A percentile compares a stretch with the other conserved stretches of the same genome.
phyloP scores from a whole-genome alignment of 305 asterid species.

The Solanum aculeatissimum region DNA sequence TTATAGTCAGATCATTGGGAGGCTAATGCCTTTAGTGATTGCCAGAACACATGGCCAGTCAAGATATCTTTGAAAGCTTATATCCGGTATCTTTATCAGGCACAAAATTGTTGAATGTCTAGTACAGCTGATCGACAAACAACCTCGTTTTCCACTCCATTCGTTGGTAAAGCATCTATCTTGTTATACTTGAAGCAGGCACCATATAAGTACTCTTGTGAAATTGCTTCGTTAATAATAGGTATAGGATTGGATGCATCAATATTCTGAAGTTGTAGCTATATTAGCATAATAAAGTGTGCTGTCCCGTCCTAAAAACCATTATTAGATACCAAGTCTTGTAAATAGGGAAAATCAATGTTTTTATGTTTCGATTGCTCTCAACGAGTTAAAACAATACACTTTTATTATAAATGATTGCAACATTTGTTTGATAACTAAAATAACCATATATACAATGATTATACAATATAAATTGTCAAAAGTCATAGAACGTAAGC shows the following conservation, averaged over 20 bases:
- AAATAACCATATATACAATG: no score
- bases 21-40: conserved; percentile 12
- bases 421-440: no score
- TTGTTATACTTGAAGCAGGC: neutral
- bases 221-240: neutral
- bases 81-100: neutral
- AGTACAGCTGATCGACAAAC: neutral
- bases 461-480: no score
- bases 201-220: neutral
- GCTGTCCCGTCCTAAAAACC: neutral
- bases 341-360: no score
- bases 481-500: no score
- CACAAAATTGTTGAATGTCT: neutral
- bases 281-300: neutral
- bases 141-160: neutral
- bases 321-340: no score
- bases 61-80: conserved; percentile 2
- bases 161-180: neutral
- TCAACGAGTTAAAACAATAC: no score
- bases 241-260: neutral
- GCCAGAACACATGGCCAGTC: conserved; percentile 7
- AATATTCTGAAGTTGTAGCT: neutral
- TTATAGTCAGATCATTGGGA: conserved; percentile 8
- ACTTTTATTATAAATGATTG: no score
- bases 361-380: no score